Evolutionary conservation across 768 basidiomycete genomes (phyloP), one percentile per base, ranked within the genome.

Genomic region (Collybiopsis confluens): DNA sequence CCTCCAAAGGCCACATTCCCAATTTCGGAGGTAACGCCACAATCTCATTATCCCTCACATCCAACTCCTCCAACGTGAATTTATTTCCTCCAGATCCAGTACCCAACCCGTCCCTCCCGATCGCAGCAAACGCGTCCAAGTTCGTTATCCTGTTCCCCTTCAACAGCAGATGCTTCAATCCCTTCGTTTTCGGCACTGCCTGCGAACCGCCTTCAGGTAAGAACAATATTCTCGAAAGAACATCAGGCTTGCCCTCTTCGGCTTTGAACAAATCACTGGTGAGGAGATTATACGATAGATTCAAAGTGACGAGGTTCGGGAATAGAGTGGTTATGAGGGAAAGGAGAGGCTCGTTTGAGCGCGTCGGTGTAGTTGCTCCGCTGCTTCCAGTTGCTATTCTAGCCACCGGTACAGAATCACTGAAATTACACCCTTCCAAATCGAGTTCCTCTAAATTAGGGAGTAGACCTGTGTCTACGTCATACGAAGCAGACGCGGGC

Each of bases 1-100:
- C 84, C 47, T 92, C 90, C 60, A 92, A 65, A 15, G 90, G 86
- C 49, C 92, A 64, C 54, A 90, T 64, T 24, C 91, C 90, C 44
- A 92, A 67, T 63, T 86, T 83, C 6, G 87, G 69, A 0, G 82
- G 83, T 28, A 92, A 66, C 66, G 78, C 84, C 5, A 75, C 76
- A 52, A 93, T 81, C 62, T 89, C 87, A 58, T 92, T 92, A 62
- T 93, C 89, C 58, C 91, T 70, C 61, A 93, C 58, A 68, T 93
- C 91, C 26, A 93, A 66, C 63, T 92, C 90, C 61, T 92, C 90
- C 40, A 92, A 72, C 61, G 80, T 85, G 88, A 89, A 92, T 16
- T n/a, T 40, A 15, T n/a, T 81, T 93, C 89, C 58, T 90, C 69
- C 61, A 92, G 58, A 67, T 92, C 90, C 27, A 93, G 66, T 62